These are phyloP conservation scores for Wickerhamomyces queroliae DNA, from an alignment of 805 yeast genomes.

Conservation along the genomic window DNA sequence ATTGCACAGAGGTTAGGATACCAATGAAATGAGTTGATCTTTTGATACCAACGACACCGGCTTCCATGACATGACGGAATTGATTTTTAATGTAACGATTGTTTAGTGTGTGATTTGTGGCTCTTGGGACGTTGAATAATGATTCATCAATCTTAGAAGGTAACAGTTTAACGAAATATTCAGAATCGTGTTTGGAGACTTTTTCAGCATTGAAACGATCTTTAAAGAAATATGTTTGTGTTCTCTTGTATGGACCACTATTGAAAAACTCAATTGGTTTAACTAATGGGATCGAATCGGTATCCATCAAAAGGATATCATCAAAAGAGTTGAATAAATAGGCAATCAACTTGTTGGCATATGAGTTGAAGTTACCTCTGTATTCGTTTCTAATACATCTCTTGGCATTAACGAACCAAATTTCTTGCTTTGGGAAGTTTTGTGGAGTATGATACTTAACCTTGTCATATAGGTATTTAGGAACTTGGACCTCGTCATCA, in stretches of 20 bases:
- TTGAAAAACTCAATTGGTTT: slow-evolving; percentile 29
- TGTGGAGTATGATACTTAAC: slow-evolving; percentile 18
- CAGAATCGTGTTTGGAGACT: slow-evolving; percentile 22
- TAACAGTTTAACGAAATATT: slow-evolving; percentile 29
- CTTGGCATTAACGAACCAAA: slow-evolving; percentile 31
- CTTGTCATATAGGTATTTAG: slow-evolving; percentile 18
- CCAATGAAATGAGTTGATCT: slow-evolving; percentile 19
- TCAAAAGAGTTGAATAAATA: slow-evolving; percentile 39
- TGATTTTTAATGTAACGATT: slow-evolving; percentile 16
- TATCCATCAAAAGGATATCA: slow-evolving; percentile 41
- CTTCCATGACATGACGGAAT: slow-evolving; percentile 25
- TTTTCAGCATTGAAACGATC: slow-evolving; percentile 24
- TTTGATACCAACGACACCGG: slow-evolving; percentile 26
- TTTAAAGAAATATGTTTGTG: slow-evolving; percentile 38
- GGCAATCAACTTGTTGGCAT: slow-evolving; percentile 41
- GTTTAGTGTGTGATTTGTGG: slow-evolving; percentile 9
- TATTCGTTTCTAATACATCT: slow-evolving; percentile 21
- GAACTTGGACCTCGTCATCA: slow-evolving; percentile 26
- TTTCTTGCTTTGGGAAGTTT: slow-evolving; percentile 24
- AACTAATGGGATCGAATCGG: slow-evolving; percentile 41
- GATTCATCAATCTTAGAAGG: slow-evolving; percentile 26
- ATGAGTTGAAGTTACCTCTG: slow-evolving; percentile 29
- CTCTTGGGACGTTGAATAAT: slow-evolving; percentile 13
- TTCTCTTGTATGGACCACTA: slow-evolving; percentile 26
- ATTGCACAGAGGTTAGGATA: slow-evolving; percentile 11